Evolutionary conservation across 2,329 filamentous ascomycete genomes (phyloP), one percentile per base, ranked within the genome.

Genomic region (Arthrobotrys sphaeroides): DNA sequence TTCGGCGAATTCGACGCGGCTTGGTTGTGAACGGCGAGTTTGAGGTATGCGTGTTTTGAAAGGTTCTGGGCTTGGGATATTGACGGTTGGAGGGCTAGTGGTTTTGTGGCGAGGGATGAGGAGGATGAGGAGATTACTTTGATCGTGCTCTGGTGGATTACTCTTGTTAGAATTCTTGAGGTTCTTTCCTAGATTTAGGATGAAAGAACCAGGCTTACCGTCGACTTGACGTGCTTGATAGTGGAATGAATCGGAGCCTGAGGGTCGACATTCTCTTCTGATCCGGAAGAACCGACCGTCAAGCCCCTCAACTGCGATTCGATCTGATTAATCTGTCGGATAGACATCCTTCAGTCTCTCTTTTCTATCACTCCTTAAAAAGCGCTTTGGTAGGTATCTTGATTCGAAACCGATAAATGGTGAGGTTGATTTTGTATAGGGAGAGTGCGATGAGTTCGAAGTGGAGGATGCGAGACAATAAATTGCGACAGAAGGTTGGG

Each of bases 21-120:
- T 53, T 80, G 79, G 40, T 80, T 80, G 45, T 79, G 78, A 16
- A 80, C 79, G n/a, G 79, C 79, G 36, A 80, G 78, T 64, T 80
- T 80, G 16, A 80, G 75, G 47, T 80, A 77, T 5, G 79, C 77
- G 33, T 80, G 79, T 61, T 78, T 77, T 36, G 74, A 47, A 13
- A 77, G 65, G 28, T 65, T 69, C 36, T 75, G 75, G 20, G 65
- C 60, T 38, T 78, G 78, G 18, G 72, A 77, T 68, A 76, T 72
- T 59, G 77, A 79, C 26, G 73, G 77, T 43, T 78, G 79, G 68
- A 73, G 78, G 57, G 68, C 78, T 55, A 47, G 73, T 53, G 64
- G 74, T 13, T 61, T 80, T 77, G 80, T 81, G 81, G 78, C 83
- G 59, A 72, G 49, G 4, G 76, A 75, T 12, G 76, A 75, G 1